These are phyloP conservation scores for Rhinocladiella similis DNA, from an alignment of 2,329 filamentous ascomycete species.

Conservation along the genomic window DNA sequence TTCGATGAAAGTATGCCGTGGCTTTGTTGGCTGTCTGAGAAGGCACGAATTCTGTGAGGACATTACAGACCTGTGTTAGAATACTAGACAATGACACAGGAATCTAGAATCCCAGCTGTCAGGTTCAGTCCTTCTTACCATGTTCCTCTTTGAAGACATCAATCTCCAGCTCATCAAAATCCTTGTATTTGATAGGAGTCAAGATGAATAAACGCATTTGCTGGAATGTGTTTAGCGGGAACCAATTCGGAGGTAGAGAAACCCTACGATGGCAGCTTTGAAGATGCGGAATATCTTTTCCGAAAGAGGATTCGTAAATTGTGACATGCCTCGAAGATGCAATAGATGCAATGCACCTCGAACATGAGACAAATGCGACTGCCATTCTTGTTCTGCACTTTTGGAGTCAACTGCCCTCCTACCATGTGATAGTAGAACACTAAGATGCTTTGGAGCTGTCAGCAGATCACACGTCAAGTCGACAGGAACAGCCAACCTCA, in stretches of 20 bases:
- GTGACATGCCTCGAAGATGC: conserved; percentile 21
- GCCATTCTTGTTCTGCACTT: conserved; percentile 25
- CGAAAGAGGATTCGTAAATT: conserved; percentile 23
- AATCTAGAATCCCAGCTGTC: no score
- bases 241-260: neutral
- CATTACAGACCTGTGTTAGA: no score
- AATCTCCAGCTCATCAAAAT: conserved; percentile 26
- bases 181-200: conserved; percentile 24
- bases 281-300: conserved; percentile 29
- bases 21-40: conserved; percentile 26
- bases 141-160: conserved; percentile 28
- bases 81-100: no score
- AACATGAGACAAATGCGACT: conserved; percentile 27
- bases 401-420: conserved; percentile 7
- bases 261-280: conserved; percentile 27
- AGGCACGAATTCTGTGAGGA: conserved; percentile 23
- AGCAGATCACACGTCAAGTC: neutral
- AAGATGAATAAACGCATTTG: conserved; percentile 29
- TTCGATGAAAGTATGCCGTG: conserved; percentile 23
- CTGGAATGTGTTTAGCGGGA: conserved; percentile 4
- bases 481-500: conserved; percentile 16
- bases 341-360: conserved; percentile 28
- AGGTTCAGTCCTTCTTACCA: neutral
- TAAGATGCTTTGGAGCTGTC: conserved; percentile 17
- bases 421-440: conserved; percentile 23